Evolutionary conservation across 148 eudicot genomes (phyloP), one percentile per base, ranked within the genome.

Genomic region (Amaranthus hypochondriacus): DNA sequence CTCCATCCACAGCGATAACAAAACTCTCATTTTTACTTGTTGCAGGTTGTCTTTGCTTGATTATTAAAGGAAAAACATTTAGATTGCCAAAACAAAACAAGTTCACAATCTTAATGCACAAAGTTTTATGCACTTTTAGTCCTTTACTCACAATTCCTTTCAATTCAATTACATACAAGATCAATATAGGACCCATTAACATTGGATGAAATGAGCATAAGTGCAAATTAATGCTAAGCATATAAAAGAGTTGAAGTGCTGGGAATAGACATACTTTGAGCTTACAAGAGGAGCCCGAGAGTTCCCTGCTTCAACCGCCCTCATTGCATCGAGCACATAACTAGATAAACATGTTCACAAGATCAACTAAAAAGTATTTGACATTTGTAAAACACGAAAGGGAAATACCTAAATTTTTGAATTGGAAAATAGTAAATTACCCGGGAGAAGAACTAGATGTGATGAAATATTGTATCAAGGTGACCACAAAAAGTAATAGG

Each of bases 21-120:
- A 84, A 39, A 69, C 78, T 78, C 70, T 90, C 92, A 80, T 80
- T 82, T 72, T 86, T 94, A 88, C 90, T 88, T 68, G 98, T 84
- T 78, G 92, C 96, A 74, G 92, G 87, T 82, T 89, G 98, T 73
- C 98, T 93, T 93, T 84, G 86, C 95, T 93, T 91, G 87, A 89
- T 76, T 87, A 81, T 87, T 79, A 85, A 84, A 42, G 12, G 28
- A 73, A 54, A 21, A 66, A 5, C 42, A 75, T 67, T 60, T 61
- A 73, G 73, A 73, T 57, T 28, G 39, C 56, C 58, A 43, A 5
- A 21, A 49, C 15, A 28, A 63, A 21, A 48, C 39, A 42, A 49
- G 11, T 8, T 49, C 1, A 7, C 4, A 47, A 47, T n/a, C 43
- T 49, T 0, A 6, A 46, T 42, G 49, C 13, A 15, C 39, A 7